These are phyloP conservation scores for Linnemannia hyalina DNA, from an alignment of 192 early-diverging fungal species.

Conservation along the genomic window DNA sequence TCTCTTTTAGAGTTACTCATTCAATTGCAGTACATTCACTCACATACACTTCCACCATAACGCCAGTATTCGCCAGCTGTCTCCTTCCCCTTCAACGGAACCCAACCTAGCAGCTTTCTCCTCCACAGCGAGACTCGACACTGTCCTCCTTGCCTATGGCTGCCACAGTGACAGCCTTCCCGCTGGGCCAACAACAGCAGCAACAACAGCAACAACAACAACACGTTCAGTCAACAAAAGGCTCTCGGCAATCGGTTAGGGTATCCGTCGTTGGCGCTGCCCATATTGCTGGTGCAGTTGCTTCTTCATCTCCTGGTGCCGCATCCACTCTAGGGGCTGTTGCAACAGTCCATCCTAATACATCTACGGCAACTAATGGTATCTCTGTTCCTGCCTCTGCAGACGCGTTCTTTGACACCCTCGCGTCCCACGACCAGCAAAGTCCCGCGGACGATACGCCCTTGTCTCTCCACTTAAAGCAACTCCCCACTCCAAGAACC, in stretches of 20 bases:
- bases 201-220: neutral
- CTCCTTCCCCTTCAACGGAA: too few relatives aligned
- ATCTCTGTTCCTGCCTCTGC: neutral
- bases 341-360: neutral
- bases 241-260: neutral
- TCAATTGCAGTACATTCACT: neutral
- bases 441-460: neutral
- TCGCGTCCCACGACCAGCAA: neutral
- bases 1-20: neutral
- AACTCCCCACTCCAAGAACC: slow-evolving; percentile 45
- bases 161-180: slow-evolving; percentile 30
- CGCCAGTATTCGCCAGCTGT: too few relatives aligned
- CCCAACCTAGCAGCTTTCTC: too few relatives aligned
- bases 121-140: neutral
- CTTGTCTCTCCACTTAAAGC: slow-evolving; percentile 22
- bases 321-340: neutral
- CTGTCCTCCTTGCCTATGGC: slow-evolving; percentile 11
- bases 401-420: slow-evolving; percentile 19
- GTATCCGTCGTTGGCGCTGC: neutral
- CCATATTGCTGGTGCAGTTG: neutral
- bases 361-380: neutral
- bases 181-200: slow-evolving; percentile 33
- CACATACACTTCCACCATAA: neutral
- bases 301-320: neutral
- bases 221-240: neutral